Evolutionary conservation across 2,329 filamentous ascomycete species (phyloP).

Genomic region (Sporothrix dimorphospora): DNA sequence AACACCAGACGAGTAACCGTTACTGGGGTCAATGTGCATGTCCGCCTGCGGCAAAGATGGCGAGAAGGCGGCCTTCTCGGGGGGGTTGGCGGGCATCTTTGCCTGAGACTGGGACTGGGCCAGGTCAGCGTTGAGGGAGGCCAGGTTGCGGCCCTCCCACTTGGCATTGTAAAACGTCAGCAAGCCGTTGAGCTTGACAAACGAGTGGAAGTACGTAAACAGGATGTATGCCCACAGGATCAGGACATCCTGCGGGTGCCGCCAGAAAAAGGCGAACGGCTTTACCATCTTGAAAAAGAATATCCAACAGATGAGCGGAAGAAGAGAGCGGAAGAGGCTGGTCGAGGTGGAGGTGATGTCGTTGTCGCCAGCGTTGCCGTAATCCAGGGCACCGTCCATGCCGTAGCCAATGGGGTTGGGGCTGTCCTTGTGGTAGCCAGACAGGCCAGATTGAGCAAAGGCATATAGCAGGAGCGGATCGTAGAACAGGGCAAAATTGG

Average conservation of each 20-base stretch:
- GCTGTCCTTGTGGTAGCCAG: background rate
- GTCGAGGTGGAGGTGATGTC: background rate
- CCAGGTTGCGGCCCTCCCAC: conserved; percentile 49
- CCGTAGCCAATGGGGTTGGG: background rate
- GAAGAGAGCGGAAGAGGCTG: conserved; percentile 10
- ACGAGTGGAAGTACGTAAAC: conserved; percentile 61
- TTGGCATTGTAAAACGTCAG: conserved; percentile 54
- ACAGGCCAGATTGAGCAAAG: conserved; percentile 31
- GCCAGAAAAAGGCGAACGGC: conserved; percentile 55
- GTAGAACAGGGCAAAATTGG: conserved; percentile 60
- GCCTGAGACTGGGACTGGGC: background rate
- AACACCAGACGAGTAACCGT: background rate
- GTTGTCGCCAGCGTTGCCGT: background rate
- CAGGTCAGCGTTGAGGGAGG: conserved; percentile 32
- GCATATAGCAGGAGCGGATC: conserved; percentile 50
- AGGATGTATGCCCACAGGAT: conserved; percentile 54
- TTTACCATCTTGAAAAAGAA: conserved; percentile 61
- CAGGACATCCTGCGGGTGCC: conserved; percentile 54
- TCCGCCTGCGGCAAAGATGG: too few species aligned
- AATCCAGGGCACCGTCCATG: background rate
- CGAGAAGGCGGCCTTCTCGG: too few species aligned
- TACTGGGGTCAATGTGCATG: background rate
- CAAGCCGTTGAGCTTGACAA: conserved; percentile 60
- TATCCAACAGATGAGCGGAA: conserved; percentile 49
- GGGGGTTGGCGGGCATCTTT: background rate